These are phyloP conservation scores for Fremontodendron californicum DNA, from an alignment of 345 rosid genomes.

Conservation along the genomic window DNA sequence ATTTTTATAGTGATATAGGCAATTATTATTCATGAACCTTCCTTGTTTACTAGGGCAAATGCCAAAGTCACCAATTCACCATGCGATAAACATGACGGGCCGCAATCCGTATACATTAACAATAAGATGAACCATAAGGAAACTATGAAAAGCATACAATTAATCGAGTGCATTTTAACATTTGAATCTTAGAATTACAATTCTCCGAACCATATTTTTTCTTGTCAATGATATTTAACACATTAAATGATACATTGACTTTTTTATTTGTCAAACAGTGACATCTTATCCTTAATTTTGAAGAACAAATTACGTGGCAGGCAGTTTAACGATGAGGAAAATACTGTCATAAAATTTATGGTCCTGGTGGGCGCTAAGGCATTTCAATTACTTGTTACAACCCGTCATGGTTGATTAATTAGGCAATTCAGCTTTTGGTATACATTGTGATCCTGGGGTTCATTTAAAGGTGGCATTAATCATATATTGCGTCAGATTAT, in stretches of 20 bases:
- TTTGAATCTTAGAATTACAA: neutral
- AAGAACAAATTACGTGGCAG: neutral
- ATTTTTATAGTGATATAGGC: neutral
- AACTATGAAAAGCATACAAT: neutral
- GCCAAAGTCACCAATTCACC: neutral
- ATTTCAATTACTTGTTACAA: neutral
- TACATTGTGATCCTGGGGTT: neutral
- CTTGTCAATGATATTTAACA: neutral
- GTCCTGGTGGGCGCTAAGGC: neutral
- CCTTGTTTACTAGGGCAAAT: neutral
- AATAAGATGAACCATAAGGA: neutral
- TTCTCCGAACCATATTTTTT: neutral
- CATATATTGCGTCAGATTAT: neutral
- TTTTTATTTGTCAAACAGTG: neutral
- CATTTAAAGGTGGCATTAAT: neutral
- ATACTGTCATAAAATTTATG: too few relatives aligned
- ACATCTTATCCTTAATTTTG: neutral
- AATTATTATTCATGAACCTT: neutral
- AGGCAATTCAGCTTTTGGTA: neutral
- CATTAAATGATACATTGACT: neutral
- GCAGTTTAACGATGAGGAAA: neutral
- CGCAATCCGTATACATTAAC: neutral
- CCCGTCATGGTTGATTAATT: neutral
- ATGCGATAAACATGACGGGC: too few relatives aligned
- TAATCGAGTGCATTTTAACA: too few relatives aligned